phyloP scores from a whole-genome alignment of 768 basidiomycete genomes.

The Boletus sp. region DNA sequence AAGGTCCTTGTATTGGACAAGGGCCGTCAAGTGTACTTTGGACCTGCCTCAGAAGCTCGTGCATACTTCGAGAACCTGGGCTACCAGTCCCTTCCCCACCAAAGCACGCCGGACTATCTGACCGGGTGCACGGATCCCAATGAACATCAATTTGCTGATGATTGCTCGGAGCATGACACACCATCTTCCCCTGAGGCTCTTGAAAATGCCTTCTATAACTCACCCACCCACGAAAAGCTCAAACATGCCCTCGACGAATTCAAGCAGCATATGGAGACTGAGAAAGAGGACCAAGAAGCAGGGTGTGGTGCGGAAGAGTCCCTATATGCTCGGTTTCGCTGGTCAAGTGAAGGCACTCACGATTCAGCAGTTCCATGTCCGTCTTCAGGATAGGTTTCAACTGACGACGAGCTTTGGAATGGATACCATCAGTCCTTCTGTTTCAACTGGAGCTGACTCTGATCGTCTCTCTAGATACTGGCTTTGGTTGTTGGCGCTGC shows the following conservation, averaged over 20 bases:
- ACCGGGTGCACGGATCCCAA: conserved; percentile 83
- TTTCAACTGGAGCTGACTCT: neutral
- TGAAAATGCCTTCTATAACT: conserved; percentile 58
- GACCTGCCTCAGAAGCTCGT: conserved; percentile 69
- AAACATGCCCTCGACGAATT: conserved; percentile 53
- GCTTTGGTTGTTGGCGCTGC: conserved; percentile 70
- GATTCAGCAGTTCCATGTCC: conserved; percentile 69
- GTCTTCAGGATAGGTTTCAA: conserved; percentile 76
- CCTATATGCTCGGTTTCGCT: conserved; percentile 78
- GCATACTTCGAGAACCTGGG: conserved; percentile 77
- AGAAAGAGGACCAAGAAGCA: conserved; percentile 69
- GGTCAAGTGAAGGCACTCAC: conserved; percentile 73
- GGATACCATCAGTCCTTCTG: conserved; percentile 46
- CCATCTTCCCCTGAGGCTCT: conserved; percentile 66
- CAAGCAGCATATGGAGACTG: conserved; percentile 53
- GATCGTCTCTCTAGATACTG: conserved; percentile 6
- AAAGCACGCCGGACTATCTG: conserved; percentile 84
- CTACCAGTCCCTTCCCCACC: conserved; percentile 71
- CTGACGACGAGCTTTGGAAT: conserved; percentile 68
- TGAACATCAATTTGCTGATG: conserved; percentile 75
- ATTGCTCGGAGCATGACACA: conserved; percentile 53
- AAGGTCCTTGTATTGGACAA: conserved; percentile 83
- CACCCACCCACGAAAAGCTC: conserved; percentile 44
- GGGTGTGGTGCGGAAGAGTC: conserved; percentile 73
- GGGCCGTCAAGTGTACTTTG: conserved; percentile 81